Percentiles rank a stretch among this genome's conserved stretches.
phyloP scores from a whole-genome alignment of 202 grass and related monocot species.

The Panicum hallii region DNA sequence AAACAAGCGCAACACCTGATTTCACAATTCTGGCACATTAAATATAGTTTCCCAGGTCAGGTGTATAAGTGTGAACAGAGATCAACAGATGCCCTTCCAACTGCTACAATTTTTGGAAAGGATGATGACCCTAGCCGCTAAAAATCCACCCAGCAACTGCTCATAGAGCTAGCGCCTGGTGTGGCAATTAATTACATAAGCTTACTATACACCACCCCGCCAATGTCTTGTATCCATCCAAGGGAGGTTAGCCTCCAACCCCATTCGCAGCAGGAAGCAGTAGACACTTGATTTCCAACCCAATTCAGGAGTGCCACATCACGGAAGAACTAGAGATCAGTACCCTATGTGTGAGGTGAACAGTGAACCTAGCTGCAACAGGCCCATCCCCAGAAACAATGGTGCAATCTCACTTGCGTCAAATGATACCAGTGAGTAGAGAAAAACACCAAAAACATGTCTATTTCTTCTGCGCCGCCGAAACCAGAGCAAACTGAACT shows the following conservation, averaged over 20 bases:
- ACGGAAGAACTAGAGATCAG: not conserved
- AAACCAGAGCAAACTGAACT: not conserved
- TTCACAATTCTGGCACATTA: not conserved
- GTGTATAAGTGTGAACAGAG: not conserved
- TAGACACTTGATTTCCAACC: not conserved
- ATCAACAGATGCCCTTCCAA: constrained; percentile 14
- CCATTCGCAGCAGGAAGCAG: constrained; percentile 1
- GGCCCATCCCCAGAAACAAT: constrained; percentile 27
- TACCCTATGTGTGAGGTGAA: not conserved
- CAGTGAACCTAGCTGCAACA: not conserved
- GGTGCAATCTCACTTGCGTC: not conserved
- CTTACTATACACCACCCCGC: constrained; percentile 34
- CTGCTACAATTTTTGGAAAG: constrained; percentile 36
- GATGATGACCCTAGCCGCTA: not conserved
- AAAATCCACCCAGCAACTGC: not conserved
- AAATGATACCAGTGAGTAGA: not conserved
- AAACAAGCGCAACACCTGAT: not conserved
- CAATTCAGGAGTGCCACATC: not conserved
- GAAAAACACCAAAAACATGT: constrained; percentile 27
- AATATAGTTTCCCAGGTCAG: not conserved
- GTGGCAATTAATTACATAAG: constrained; percentile 38
- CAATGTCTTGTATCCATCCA: constrained; percentile 32
- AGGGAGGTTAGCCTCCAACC: constrained; percentile 21
- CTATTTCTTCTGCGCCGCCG: not conserved
- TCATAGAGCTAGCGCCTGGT: constrained; percentile 1